Evolutionary conservation across 805 yeast genomes (phyloP), one percentile per base, ranked within the genome.

Genomic region (Zygotorulaspora chibaensis): DNA sequence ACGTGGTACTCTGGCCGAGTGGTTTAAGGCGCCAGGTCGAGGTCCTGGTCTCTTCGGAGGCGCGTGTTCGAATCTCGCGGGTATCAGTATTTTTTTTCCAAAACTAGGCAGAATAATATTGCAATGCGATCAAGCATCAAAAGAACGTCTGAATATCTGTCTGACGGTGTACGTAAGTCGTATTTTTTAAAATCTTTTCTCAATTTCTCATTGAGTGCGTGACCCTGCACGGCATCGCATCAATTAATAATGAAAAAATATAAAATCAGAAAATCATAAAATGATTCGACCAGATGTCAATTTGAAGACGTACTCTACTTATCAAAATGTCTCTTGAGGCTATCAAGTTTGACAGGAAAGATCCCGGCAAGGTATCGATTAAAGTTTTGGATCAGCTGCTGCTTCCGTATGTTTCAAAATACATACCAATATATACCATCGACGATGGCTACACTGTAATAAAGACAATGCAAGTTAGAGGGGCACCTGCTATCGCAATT

Each of bases 401-500:
- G 28, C 76, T 91, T 30, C 99, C 99, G 0, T 88, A 87, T 54
- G 74, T 83, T 42, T 79, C 95, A 1, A 74, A 71, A 40, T 91
- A 87, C 64, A 69, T 90, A 16, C 62, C 73, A 1, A 77, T 91
- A 47, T 53, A 69, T 31, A 69, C 79, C 13, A 80, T 87, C 41
- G 82, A 82, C 38, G 89, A 84, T 62, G 97, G 95, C 3, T 87
- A 70, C 66, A 73, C 75, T 15, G 95, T 86, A n/a, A 91, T 91
- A 64, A 83, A 81, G 60, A 74, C 74, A 47, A 91, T 91, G 99
- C 89, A 87, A 58, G 97, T 95, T 3, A 76, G 99, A 63, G 99
- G 99, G 31, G 99, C 99, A 0, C 99, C 99, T 0, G 98, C 98
- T 1, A 91, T 91, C 61, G 97, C 97, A 51, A 87, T 91, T 47